A percentile compares a stretch with the other conserved stretches of the same genome.
Evolutionary conservation across 495 filamentous ascomycete species (phyloP).

Genomic region (Parathielavia hyrcaniae): DNA sequence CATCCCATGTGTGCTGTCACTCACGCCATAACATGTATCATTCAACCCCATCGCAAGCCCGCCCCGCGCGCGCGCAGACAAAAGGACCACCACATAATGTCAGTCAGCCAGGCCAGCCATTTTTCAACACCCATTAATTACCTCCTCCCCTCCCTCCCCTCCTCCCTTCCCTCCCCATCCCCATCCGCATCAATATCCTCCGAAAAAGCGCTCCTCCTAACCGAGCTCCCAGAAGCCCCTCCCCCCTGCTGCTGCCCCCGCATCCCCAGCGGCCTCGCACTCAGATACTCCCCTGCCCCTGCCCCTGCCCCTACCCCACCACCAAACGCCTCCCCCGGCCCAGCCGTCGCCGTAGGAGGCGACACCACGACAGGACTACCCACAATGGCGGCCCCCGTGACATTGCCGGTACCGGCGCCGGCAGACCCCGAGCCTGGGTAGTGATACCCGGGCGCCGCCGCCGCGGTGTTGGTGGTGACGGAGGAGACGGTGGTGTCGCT

Average conservation of each 20-base stretch:
- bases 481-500: slow-evolving; percentile 43
- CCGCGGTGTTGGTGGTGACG: no score
- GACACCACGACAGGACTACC: slow-evolving; percentile 14
- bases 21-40: no score
- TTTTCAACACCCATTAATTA: background rate
- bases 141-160: background rate
- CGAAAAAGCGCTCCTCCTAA: slow-evolving; percentile 19
- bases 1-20: no score
- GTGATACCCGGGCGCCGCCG: background rate
- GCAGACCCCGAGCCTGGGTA: background rate
- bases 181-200: slow-evolving; percentile 15
- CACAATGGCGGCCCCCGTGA: background rate
- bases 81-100: no score
- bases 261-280: slow-evolving; percentile 7
- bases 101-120: background rate
- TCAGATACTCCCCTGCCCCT: slow-evolving; percentile 10
- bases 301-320: no score
- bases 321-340: background rate
- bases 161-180: background rate
- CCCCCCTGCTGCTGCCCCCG: slow-evolving; percentile 3
- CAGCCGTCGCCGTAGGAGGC: slow-evolving; percentile 10
- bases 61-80: no score
- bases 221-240: slow-evolving; percentile 10
- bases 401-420: background rate
- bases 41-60: no score